A percentile compares a stretch with the other conserved stretches of the same genome.
These are phyloP conservation scores for Arthrobotrys entomopaga DNA, from an alignment of 2,329 filamentous ascomycete genomes.

Conservation along the genomic window DNA sequence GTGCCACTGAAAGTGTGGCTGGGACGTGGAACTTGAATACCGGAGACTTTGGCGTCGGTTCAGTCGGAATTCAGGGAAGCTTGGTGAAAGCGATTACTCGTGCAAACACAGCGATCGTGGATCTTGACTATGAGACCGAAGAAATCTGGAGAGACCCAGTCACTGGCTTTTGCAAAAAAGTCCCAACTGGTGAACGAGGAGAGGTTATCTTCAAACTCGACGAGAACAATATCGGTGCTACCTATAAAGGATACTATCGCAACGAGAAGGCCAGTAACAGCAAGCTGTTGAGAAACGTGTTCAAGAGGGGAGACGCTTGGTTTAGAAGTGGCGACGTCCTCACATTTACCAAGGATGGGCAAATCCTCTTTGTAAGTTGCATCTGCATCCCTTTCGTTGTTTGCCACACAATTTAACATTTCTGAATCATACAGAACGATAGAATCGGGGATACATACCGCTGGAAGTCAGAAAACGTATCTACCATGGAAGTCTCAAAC, in stretches of 20 bases:
- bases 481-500: conserved; percentile 82
- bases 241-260: conserved; percentile 84
- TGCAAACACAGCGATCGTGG: conserved; percentile 69
- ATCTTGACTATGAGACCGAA: conserved; percentile 77
- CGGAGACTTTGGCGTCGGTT: conserved; percentile 79
- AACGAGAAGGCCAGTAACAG: conserved; percentile 75
- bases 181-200: conserved; percentile 72
- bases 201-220: conserved; percentile 81
- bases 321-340: conserved; percentile 87
- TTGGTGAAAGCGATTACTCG: conserved; percentile 70
- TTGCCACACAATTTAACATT: conserved; percentile 10
- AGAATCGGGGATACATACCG: conserved; percentile 81
- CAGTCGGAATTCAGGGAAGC: conserved; percentile 77
- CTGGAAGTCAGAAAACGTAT: conserved; percentile 86
- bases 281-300: conserved; percentile 79
- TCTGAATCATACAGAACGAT: conserved; percentile 64
- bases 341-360: conserved; percentile 75
- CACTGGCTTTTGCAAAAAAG: conserved; percentile 74
- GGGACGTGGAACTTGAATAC: conserved; percentile 77
- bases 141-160: conserved; percentile 73
- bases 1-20: conserved; percentile 76
- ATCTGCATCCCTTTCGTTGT: neutral
- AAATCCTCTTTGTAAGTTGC: conserved; percentile 74
- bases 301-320: conserved; percentile 79
- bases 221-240: conserved; percentile 69